Conservation (phyloP, 2,329 filamentous ascomycete species). For the Cordyceps farinosa region DNA sequence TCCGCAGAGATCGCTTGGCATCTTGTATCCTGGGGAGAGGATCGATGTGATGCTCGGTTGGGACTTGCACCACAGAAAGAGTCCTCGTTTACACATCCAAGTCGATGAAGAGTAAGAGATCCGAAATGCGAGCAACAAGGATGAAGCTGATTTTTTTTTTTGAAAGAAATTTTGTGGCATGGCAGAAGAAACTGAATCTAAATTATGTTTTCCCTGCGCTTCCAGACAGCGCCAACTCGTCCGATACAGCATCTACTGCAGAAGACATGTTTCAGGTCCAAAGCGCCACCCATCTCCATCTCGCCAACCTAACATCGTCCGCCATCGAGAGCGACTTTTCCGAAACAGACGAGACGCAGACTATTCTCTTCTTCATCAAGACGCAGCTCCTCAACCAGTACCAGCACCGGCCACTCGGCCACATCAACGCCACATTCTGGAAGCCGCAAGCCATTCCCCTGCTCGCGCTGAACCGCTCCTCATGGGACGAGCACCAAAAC, state of each 20-base stretch:
- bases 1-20: constrained; percentile 21
- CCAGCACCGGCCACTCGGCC: constrained; percentile 23
- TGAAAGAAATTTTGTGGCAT: not conserved
- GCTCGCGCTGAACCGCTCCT: constrained; percentile 20
- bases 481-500: constrained; percentile 24
- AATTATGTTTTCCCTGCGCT: not conserved
- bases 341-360: constrained; percentile 12
- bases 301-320: not conserved
- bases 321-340: constrained; percentile 14
- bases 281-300: not conserved
- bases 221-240: not conserved
- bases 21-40: constrained; percentile 26
- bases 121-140: not conserved
- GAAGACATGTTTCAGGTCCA: not conserved
- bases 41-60: constrained; percentile 22
- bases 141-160: not conserved
- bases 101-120: not conserved
- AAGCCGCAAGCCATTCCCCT: constrained; percentile 22
- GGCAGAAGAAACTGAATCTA: not conserved
- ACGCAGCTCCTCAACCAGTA: constrained; percentile 22
- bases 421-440: constrained; percentile 26
- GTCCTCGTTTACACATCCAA: not conserved
- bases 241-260: not conserved
- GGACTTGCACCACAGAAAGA: constrained; percentile 1
- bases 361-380: constrained; percentile 24